Conservation (phyloP, 1,284 basidiomycete genomes). For the Cutaneotrichosporon sp. region DNA sequence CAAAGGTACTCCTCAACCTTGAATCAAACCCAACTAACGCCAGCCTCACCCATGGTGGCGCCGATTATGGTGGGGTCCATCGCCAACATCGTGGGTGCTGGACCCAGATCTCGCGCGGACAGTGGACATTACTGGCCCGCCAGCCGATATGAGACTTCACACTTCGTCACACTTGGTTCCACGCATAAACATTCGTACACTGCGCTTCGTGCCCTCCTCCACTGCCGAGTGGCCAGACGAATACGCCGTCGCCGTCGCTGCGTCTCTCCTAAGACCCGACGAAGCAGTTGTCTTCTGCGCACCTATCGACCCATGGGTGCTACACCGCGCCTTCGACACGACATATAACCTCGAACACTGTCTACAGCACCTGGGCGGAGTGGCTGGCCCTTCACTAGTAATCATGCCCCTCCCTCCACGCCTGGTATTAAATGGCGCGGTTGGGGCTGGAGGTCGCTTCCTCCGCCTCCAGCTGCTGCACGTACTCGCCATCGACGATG, state of each 20-base stretch:
- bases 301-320: background rate
- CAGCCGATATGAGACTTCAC: background rate
- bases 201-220: background rate
- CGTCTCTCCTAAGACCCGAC: background rate
- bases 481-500: background rate
- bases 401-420: conserved; percentile 7
- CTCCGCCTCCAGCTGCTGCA: conserved; percentile 5
- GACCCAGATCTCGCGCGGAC: background rate
- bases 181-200: background rate
- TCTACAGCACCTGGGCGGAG: conserved; percentile 2
- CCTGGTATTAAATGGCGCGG: background rate
- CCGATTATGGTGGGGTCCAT: background rate
- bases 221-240: conserved; percentile 4
- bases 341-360: conserved; percentile 8
- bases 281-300: background rate
- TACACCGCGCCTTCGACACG: conserved; percentile 7
- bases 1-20: background rate
- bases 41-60: background rate
- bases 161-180: background rate
- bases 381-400: background rate
- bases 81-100: background rate
- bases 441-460: background rate
- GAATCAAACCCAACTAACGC: background rate
- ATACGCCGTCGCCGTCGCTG: conserved; percentile 5
- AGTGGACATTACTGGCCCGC: background rate